Base-by-base conservation (phyloP, 2,329 filamentous ascomycete genomes). In the Colletotrichum sp. region DNA sequence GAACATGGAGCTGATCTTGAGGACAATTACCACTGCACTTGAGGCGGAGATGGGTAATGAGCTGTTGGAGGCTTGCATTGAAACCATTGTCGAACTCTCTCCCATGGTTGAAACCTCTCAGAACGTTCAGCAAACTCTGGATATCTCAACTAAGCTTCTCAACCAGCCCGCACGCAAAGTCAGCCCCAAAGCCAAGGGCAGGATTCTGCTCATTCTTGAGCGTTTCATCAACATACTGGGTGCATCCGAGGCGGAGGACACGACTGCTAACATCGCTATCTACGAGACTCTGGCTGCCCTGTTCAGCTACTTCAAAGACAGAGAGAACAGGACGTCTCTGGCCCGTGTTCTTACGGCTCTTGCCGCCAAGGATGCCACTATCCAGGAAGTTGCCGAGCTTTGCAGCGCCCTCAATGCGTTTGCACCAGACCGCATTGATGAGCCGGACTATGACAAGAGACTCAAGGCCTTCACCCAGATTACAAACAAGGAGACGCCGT, bases 261-360 rank as follows among this genome's bases (percentile, higher is more conserved):
- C 65, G 66, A 71, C 66, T 43, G 65, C 78, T 5, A 75, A 78
- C 55, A 76, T 77, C 15, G 89, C 90, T 43, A 91, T 97, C 1
- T 98, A 94, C 82, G 88, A 91, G 61, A 95, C 95, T 0, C 85
- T 97, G 12, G 93, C 94, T 6, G 93, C 94, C 0, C 89, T 98
- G 38, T 98, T 98, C 82, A 94, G 95, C 70, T 98, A 96, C 82
- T 96, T 98, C 87, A 95, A 93, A 79, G 96, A 98, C 83, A 90
- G 93, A 58, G 87, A 91, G 58, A 97, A 95, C 81, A 91, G 97
- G 70, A 89, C 93, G 77, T 89, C 95, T 1, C 86, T 98, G 32
- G 94, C 94, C 18, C 89, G 92, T 60, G 93, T 98, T 5, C 85
- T 98, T 9, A 84, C 89, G 16, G 93, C 93, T 21, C 92, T 98